Conservation (phyloP, 192 early-diverging fungal species). For the Spinellus fusiger region DNA sequence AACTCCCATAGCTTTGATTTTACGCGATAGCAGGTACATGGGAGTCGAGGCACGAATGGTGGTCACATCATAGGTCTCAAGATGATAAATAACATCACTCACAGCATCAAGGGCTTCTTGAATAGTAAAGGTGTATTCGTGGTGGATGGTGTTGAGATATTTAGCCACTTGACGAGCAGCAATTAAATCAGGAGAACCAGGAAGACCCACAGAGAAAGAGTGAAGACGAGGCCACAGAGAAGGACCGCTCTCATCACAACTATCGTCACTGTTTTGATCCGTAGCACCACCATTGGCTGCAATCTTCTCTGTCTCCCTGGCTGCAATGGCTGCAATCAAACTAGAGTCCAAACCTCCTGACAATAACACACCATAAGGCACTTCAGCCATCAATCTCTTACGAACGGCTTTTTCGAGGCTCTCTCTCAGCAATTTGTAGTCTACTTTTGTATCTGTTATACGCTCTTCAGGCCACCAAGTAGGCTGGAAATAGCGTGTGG, state of each 20-base stretch:
- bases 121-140: constrained; percentile 93
- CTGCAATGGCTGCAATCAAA: constrained; percentile 92
- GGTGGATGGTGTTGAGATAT: constrained; percentile 88
- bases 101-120: constrained; percentile 96
- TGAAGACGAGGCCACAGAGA: constrained; percentile 84
- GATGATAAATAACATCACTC: constrained; percentile 91
- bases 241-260: constrained; percentile 57
- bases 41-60: constrained; percentile 98
- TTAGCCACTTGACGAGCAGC: constrained; percentile 88
- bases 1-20: constrained; percentile 97
- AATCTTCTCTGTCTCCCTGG: constrained; percentile 72
- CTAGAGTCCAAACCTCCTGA: constrained; percentile 93
- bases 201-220: constrained; percentile 96
- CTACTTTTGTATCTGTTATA: constrained; percentile 45
- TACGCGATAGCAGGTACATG: constrained; percentile 96
- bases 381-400: constrained; percentile 97
- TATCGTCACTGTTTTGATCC: constrained; percentile 46
- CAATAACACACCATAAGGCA: constrained; percentile 95
- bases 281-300: constrained; percentile 34
- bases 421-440: constrained; percentile 73
- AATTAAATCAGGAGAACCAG: constrained; percentile 86
- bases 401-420: constrained; percentile 82
- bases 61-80: constrained; percentile 99
- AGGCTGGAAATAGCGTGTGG: constrained; percentile 85
- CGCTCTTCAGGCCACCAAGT: constrained; percentile 75